Evolutionary conservation across 441 rosid species (phyloP).

Genomic region (Syzygium syzygioides): DNA sequence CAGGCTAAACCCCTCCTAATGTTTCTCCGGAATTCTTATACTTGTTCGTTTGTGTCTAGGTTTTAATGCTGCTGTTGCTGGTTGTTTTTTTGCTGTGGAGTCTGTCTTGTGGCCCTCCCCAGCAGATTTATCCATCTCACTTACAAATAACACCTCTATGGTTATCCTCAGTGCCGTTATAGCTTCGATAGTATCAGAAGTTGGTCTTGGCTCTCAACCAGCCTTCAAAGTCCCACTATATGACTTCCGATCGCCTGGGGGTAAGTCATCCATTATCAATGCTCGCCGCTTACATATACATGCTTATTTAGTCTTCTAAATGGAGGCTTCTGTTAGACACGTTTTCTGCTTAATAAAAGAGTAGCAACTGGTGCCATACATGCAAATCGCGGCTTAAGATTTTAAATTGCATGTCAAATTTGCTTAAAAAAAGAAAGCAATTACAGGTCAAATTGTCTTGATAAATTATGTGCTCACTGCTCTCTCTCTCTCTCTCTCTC

Average conservation of each 20-base stretch:
- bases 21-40: neutral
- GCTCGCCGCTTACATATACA: neutral
- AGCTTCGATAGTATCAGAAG: conserved; percentile 87
- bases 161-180: conserved; percentile 89
- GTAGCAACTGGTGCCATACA: neutral
- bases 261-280: conserved; percentile 24
- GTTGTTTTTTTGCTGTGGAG: conserved; percentile 91
- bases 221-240: conserved; percentile 88
- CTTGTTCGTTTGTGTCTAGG: conserved; percentile 31
- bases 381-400: neutral
- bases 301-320: neutral
- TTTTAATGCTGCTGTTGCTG: conserved; percentile 96
- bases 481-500: neutral
- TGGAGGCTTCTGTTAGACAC: neutral
- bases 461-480: neutral
- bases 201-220: conserved; percentile 86
- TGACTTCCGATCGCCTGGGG: conserved; percentile 88
- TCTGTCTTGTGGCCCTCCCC: conserved; percentile 90
- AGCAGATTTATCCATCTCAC: conserved; percentile 42
- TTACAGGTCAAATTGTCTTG: neutral
- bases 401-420: neutral
- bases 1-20: neutral
- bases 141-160: conserved; percentile 78
- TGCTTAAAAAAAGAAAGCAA: neutral
- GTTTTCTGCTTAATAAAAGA: neutral